Evolutionary conservation across 2,329 filamentous ascomycete species (phyloP).

Genomic region (Aspergillus nomiae): DNA sequence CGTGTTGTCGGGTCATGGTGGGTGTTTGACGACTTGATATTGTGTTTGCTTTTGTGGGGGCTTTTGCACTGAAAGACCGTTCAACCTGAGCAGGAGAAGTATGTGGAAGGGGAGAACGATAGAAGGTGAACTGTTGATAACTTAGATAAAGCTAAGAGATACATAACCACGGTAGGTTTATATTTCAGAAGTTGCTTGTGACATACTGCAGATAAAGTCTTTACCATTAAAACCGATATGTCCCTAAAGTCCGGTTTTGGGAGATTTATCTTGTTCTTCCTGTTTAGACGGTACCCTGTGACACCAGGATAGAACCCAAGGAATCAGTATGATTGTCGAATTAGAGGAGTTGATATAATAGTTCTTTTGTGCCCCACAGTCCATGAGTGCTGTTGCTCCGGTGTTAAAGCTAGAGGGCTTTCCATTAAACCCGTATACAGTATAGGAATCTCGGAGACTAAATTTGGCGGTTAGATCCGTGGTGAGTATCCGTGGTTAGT

Average conservation of each 20-base stretch:
- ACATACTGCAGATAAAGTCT: background rate
- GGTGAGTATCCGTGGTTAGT: no score
- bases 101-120: background rate
- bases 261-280: background rate
- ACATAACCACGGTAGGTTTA: background rate
- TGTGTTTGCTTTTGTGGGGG: background rate
- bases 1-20: conserved; percentile 12
- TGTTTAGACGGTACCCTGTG: background rate
- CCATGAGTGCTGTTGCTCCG: background rate
- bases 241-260: background rate
- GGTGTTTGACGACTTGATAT: background rate
- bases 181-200: background rate
- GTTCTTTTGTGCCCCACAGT: background rate
- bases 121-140: background rate
- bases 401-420: background rate
- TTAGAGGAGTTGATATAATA: background rate
- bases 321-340: background rate
- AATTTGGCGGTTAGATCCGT: no score
- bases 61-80: background rate
- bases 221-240: background rate
- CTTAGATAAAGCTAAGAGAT: background rate
- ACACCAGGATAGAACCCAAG: background rate
- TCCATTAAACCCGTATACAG: background rate
- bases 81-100: background rate
- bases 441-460: no score